These are phyloP conservation scores for Saccharomyces pastorianus DNA, from an alignment of 1,139 yeast genomes.

Conservation along the genomic window DNA sequence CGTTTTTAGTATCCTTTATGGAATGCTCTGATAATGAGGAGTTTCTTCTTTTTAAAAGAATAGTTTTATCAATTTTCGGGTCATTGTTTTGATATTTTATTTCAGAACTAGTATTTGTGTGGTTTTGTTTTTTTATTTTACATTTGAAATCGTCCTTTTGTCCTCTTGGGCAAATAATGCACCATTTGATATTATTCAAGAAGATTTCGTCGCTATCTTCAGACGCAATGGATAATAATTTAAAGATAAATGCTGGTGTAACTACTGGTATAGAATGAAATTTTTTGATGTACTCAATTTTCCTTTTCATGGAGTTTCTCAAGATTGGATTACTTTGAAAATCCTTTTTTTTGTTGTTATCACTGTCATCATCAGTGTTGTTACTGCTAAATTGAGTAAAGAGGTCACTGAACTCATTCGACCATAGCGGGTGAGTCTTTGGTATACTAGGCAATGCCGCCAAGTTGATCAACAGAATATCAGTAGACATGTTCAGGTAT, in stretches of 20 bases:
- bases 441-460: constrained; percentile 32
- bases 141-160: constrained; percentile 16
- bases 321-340: constrained; percentile 20
- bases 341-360: not conserved
- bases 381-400: constrained; percentile 14
- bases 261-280: constrained; percentile 36
- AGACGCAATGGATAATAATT: constrained; percentile 14
- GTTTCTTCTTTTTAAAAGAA: not conserved
- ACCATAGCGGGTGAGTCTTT: constrained; percentile 27
- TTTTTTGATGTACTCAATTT: constrained; percentile 40
- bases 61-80: constrained; percentile 1
- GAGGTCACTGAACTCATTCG: constrained; percentile 25
- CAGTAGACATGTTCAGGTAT: constrained; percentile 48
- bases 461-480: constrained; percentile 56
- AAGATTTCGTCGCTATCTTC: constrained; percentile 6
- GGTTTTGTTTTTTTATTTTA: constrained; percentile 5
- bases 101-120: constrained; percentile 1
- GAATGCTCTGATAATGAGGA: not conserved
- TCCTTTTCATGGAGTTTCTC: constrained; percentile 29
- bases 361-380: not conserved
- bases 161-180: constrained; percentile 28
- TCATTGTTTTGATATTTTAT: constrained; percentile 1
- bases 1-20: not conserved
- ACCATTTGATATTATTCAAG: constrained; percentile 28
- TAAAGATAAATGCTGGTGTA: constrained; percentile 29